These are phyloP conservation scores for Dipodascus albidus DNA, from an alignment of 805 yeast species.

Conservation along the genomic window DNA sequence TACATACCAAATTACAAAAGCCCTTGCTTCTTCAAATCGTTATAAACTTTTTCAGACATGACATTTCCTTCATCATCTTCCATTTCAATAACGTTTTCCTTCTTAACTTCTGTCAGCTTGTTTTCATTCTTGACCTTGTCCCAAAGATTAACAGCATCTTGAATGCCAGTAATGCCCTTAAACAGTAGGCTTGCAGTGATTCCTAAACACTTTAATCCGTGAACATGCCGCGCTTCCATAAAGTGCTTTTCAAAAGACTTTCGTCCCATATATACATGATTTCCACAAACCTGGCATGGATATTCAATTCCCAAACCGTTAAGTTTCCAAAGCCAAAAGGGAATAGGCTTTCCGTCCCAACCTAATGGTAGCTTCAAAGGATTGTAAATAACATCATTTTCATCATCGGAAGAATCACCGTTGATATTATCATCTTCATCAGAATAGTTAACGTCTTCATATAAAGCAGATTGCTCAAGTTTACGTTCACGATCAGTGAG, in stretches of 20 bases:
- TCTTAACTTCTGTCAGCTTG: constrained; percentile 29
- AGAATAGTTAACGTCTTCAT: constrained; percentile 19
- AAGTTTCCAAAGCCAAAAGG: constrained; percentile 83
- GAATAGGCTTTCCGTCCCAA: constrained; percentile 84
- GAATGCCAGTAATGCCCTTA: constrained; percentile 52
- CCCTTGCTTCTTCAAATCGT: constrained; percentile 83
- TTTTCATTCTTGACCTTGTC: constrained; percentile 30
- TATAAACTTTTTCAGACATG: constrained; percentile 71
- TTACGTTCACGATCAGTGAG: constrained; percentile 60
- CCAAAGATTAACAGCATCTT: constrained; percentile 56
- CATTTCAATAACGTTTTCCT: constrained; percentile 58
- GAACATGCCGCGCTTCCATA: constrained; percentile 51
- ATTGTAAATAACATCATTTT: constrained; percentile 25
- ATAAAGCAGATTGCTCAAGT: constrained; percentile 31
- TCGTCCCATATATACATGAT: constrained; percentile 61
- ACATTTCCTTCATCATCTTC: constrained; percentile 93
- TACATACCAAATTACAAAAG: too few species aligned
- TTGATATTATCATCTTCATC: constrained; percentile 14
- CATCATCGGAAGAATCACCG: constrained; percentile 8
- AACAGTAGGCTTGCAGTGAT: constrained; percentile 44
- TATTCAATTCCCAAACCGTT: constrained; percentile 71
- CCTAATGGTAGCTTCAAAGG: constrained; percentile 66
- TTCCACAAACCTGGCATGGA: constrained; percentile 81
- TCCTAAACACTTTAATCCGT: constrained; percentile 69
- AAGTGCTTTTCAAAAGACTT: constrained; percentile 66